phyloP scores from a whole-genome alignment of 2,329 filamentous ascomycete genomes.

The Gnomoniopsis smithogilvyi region DNA sequence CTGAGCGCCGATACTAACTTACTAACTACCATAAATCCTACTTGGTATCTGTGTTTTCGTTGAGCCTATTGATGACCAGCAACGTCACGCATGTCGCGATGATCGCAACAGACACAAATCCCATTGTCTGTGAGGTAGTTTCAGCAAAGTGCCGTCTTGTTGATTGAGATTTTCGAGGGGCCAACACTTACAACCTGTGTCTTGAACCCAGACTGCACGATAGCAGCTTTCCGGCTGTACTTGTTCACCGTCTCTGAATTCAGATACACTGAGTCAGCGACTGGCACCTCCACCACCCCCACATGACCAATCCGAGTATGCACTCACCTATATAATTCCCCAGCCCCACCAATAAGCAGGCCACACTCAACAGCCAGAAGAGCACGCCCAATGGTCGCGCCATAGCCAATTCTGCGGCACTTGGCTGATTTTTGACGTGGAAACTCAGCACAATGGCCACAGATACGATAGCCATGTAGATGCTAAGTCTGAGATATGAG shows the following conservation, averaged over 20 bases:
- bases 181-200: conserved; percentile 67
- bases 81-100: conserved; percentile 64
- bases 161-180: background rate
- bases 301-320: background rate
- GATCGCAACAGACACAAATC: conserved; percentile 58
- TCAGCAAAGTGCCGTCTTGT: background rate
- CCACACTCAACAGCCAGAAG: conserved; percentile 80
- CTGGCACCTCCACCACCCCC: background rate
- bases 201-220: conserved; percentile 92
- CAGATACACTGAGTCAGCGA: background rate
- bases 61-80: conserved; percentile 45
- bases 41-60: conserved; percentile 22
- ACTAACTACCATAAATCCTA: background rate
- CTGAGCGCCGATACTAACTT: too few species aligned
- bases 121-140: conserved; percentile 49
- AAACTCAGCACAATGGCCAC: conserved; percentile 92
- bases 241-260: conserved; percentile 66
- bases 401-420: conserved; percentile 68
- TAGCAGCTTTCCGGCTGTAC: conserved; percentile 73
- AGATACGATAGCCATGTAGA: conserved; percentile 88
- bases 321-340: conserved; percentile 78
- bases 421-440: conserved; percentile 75
- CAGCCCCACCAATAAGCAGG: conserved; percentile 74
- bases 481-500: conserved; percentile 82
- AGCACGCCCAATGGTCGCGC: conserved; percentile 80